phyloP scores from a whole-genome alignment of 2,329 filamentous ascomycete species.

The Colletotrichum destructivum region DNA sequence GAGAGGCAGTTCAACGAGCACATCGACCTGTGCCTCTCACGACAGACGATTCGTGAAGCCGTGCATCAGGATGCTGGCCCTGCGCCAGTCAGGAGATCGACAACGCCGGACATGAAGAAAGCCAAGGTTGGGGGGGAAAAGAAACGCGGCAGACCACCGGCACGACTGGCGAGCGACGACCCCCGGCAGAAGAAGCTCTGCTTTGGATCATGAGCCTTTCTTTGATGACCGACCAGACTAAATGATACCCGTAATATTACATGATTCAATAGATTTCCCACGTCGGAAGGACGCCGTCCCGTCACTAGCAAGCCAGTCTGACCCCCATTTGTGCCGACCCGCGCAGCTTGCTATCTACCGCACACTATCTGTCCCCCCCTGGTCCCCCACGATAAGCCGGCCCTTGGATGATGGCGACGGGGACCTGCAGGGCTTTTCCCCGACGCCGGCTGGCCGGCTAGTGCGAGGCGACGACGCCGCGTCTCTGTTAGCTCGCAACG shows the following conservation, averaged over 20 bases:
- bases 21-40: constrained; percentile 91
- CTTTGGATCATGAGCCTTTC: constrained; percentile 57
- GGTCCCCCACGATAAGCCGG: neutral
- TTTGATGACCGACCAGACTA: constrained; percentile 2
- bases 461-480: neutral
- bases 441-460: neutral
- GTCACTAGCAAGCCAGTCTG: neutral
- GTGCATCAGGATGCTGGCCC: constrained; percentile 69
- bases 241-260: constrained; percentile 33
- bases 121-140: constrained; percentile 50
- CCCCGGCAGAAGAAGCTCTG: constrained; percentile 67
- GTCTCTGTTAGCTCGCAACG: constrained; percentile 8
- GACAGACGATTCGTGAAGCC: constrained; percentile 86
- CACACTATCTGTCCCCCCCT: neutral
- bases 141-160: constrained; percentile 56
- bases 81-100: constrained; percentile 37
- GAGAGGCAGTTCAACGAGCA: constrained; percentile 90
- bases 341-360: neutral
- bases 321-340: neutral
- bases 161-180: constrained; percentile 53
- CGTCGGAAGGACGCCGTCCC: neutral
- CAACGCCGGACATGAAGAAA: constrained; percentile 57
- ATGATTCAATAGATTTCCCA: neutral
- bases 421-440: constrained; percentile 2
- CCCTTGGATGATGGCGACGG: neutral